A percentile compares a stretch with the other conserved stretches of the same genome.
phyloP scores from a whole-genome alignment of 139 green algal genomes.

The Astrephomene gubernaculifera region DNA sequence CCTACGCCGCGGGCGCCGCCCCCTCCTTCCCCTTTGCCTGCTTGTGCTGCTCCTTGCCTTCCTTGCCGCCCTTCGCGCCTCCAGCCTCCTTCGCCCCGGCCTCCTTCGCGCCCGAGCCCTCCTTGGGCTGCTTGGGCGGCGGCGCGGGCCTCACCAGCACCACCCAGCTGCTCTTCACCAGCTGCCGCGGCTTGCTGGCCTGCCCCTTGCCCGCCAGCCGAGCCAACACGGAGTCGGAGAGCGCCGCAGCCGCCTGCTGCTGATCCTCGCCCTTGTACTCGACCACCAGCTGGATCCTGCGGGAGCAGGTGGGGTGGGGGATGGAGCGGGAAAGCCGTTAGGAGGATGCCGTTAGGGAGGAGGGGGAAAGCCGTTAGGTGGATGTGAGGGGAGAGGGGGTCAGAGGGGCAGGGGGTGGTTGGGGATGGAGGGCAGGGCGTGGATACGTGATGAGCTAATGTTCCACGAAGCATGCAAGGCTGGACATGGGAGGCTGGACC shows the following conservation, averaged over 20 bases:
- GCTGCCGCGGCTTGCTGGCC: neutral
- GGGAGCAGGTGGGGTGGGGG: neutral
- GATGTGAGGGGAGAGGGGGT: neutral
- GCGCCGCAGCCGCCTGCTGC: neutral
- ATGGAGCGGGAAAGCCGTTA: neutral
- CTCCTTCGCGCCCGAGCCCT: neutral
- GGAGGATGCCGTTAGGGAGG: neutral
- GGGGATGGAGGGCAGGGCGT: neutral
- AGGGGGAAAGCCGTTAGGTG: neutral
- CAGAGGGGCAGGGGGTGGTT: neutral
- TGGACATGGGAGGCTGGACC: too few relatives aligned
- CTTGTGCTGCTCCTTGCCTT: neutral
- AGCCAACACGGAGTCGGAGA: neutral
- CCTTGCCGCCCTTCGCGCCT: neutral
- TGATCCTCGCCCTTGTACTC: constrained; percentile 4
- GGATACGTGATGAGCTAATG: neutral
- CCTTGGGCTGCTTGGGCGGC: neutral
- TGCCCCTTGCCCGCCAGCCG: constrained; percentile 25
- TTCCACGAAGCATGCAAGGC: neutral
- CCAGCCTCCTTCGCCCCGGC: too few relatives aligned
- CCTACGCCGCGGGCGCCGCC: neutral
- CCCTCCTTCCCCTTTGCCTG: neutral
- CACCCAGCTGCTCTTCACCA: neutral
- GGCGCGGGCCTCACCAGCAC: neutral
- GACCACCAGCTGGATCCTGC: constrained; percentile 17